A percentile compares a stretch with the other conserved stretches of the same genome.
Conservation (phyloP, 176 grass and related monocot genomes). For the Avena sativa region DNA sequence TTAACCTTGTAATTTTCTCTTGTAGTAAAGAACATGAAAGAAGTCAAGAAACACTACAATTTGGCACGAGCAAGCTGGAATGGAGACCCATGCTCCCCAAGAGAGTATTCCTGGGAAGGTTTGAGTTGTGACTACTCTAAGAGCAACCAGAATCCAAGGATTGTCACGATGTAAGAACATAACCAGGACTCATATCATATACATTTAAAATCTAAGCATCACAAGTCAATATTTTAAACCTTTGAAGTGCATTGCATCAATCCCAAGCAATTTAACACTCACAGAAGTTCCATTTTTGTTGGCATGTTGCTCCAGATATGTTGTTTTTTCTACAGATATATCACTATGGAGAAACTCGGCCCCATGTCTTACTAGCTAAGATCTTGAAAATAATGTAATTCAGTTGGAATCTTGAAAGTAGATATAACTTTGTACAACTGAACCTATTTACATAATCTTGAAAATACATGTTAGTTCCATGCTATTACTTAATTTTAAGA, state of each 20-base stretch:
- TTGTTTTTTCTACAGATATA: neutral
- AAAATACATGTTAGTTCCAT: neutral
- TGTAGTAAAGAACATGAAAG: conserved; percentile 19
- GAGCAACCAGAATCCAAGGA: neutral
- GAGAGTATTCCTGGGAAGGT: conserved; percentile 22
- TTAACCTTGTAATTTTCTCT: neutral
- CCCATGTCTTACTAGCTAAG: neutral
- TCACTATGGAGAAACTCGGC: neutral
- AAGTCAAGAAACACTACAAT: conserved; percentile 5
- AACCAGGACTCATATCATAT: neutral
- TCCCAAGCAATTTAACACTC: neutral
- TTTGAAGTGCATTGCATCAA: conserved; percentile 7
- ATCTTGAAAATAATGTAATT: neutral
- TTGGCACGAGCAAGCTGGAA: conserved; percentile 26
- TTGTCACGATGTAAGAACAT: conserved; percentile 32
- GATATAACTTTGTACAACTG: neutral
- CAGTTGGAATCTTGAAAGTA: neutral
- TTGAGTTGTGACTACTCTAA: conserved; percentile 13
- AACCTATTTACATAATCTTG: neutral
- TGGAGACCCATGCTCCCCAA: conserved; percentile 42
- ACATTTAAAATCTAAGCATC: neutral
- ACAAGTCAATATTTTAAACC: neutral
- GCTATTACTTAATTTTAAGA: neutral
- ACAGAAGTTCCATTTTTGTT: neutral
- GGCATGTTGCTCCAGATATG: neutral